phyloP scores from a whole-genome alignment of 345 rosid genomes.

The Populus simonii region DNA sequence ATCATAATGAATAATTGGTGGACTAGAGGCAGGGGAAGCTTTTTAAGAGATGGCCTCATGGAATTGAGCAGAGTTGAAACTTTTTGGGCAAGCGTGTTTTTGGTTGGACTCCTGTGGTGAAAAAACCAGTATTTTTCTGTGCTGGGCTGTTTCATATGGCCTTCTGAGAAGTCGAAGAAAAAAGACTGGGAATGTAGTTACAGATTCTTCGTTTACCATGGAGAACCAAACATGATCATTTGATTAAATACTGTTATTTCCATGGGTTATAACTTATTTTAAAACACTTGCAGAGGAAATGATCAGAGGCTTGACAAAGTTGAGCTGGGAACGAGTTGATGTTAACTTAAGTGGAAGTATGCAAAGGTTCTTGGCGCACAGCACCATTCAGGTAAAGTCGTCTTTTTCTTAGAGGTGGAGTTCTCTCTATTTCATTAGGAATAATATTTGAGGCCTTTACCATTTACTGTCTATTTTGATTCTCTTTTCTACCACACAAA shows the following conservation, averaged over 20 bases:
- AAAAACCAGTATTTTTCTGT: background rate
- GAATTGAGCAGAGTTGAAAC: background rate
- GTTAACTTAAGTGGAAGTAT: slow-evolving; percentile 69
- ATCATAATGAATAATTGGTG: background rate
- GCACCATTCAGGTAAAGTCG: slow-evolving; percentile 68
- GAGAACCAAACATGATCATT: background rate
- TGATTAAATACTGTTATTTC: background rate
- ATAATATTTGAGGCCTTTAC: background rate
- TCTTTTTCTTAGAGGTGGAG: background rate
- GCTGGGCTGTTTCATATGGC: background rate
- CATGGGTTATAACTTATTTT: background rate
- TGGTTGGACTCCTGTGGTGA: background rate
- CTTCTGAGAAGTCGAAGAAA: background rate
- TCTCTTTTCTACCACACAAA: background rate
- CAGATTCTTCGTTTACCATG: background rate
- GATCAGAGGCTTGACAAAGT: slow-evolving; percentile 56
- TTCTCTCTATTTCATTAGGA: background rate
- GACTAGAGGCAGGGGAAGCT: background rate
- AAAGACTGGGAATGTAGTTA: background rate
- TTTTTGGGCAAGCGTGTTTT: background rate
- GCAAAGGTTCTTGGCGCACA: slow-evolving; percentile 68
- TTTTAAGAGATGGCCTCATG: background rate
- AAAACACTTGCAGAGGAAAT: slow-evolving; percentile 55
- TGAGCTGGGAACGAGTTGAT: slow-evolving; percentile 80
- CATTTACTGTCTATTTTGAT: background rate